Evolutionary conservation across 768 basidiomycete species (phyloP).

Genomic region (Dacryopinax primogenitus): DNA sequence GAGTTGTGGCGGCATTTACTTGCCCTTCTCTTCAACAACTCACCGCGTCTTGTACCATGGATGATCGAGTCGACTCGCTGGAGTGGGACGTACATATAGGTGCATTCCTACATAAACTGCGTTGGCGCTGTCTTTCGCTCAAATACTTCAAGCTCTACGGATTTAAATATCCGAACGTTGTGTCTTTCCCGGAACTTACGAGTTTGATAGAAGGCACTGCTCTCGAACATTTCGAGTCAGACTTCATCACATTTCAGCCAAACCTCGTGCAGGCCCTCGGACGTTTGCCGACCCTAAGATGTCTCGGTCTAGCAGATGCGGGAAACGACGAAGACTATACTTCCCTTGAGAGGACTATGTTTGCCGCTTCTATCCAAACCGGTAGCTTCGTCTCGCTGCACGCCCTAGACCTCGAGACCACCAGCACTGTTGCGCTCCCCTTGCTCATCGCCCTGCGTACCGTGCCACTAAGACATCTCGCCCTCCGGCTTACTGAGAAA

Average conservation of each 20-base stretch:
- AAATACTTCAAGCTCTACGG: not conserved
- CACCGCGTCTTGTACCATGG: not conserved
- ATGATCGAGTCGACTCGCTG: not conserved
- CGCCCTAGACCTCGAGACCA: not conserved
- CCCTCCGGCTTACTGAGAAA: not conserved
- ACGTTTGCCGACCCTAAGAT: not conserved
- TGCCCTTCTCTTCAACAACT: not conserved
- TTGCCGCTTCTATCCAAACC: not conserved
- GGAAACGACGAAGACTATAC: not conserved
- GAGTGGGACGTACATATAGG: not conserved
- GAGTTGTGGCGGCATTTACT: not conserved
- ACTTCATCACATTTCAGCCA: not conserved
- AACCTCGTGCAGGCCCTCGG: not conserved
- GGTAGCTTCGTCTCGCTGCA: not conserved
- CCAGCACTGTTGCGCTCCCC: not conserved
- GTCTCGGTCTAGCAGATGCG: not conserved
- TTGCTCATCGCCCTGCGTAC: not conserved
- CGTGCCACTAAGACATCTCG: not conserved
- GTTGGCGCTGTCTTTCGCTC: not conserved
- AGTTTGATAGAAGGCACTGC: not conserved
- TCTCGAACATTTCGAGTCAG: not conserved
- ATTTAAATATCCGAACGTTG: not conserved
- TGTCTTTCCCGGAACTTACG: not conserved
- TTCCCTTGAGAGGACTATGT: not conserved
- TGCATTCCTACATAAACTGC: not conserved